These are phyloP conservation scores for Hyaloraphidium curvatum DNA, from an alignment of 192 early-diverging fungal genomes.

Conservation along the genomic window DNA sequence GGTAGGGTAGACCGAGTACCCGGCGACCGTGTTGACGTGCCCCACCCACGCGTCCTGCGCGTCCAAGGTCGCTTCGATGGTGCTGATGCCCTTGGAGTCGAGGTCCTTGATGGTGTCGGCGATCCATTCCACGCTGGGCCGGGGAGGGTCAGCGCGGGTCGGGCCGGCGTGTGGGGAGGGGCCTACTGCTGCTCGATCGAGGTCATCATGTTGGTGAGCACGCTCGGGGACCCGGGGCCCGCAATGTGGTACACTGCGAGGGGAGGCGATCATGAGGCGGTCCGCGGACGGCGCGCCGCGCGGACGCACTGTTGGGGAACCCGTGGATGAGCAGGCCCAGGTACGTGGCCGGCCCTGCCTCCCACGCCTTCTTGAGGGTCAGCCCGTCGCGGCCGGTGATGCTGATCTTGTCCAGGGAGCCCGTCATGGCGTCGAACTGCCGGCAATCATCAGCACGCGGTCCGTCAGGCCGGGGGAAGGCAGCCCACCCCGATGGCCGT, in stretches of 20 bases:
- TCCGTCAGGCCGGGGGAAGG: too few relatives aligned
- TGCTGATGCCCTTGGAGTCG: not conserved
- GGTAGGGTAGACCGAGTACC: too few relatives aligned
- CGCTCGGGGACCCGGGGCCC: not conserved
- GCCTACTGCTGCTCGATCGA: not conserved
- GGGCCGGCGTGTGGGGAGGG: too few relatives aligned
- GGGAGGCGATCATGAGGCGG: too few relatives aligned
- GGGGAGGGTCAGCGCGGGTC: too few relatives aligned
- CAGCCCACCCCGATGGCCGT: not conserved
- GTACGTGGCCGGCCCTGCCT: not conserved
- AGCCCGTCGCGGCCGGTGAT: not conserved
- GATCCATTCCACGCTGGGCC: not conserved
- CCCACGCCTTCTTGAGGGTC: slow-evolving; percentile 1
- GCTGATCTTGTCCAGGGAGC: not conserved
- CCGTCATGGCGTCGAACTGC: slow-evolving; percentile 2
- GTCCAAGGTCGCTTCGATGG: not conserved
- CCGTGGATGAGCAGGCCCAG: slow-evolving; percentile 1
- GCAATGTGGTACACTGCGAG: not conserved
- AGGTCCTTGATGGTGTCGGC: not conserved
- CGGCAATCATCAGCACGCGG: too few relatives aligned
- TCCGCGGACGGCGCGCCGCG: too few relatives aligned
- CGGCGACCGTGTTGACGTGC: not conserved
- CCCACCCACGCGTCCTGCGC: not conserved
- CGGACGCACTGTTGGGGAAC: not conserved
- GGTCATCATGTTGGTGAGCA: not conserved